These are phyloP conservation scores for Pterocarpus macrocarpus DNA, from an alignment of 306 rosid genomes.

Conservation along the genomic window DNA sequence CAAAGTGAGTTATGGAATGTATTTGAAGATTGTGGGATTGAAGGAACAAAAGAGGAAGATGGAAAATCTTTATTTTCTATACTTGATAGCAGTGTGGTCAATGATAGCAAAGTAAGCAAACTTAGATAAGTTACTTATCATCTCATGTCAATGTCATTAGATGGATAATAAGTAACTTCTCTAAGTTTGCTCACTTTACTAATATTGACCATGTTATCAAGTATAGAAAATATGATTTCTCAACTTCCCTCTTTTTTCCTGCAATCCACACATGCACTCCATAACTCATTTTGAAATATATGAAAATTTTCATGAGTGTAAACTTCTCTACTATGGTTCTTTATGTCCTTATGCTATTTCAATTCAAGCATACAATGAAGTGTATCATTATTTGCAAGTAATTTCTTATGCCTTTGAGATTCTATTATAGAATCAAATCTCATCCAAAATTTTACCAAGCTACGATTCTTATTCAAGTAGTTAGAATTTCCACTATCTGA, in stretches of 20 bases:
- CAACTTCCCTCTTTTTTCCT: not conserved
- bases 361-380: not conserved
- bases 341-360: not conserved
- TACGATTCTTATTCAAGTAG: not conserved
- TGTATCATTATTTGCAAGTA: not conserved
- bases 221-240: not conserved
- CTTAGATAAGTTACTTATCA: not conserved
- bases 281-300: not conserved
- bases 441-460: not conserved
- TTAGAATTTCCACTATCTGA: not conserved
- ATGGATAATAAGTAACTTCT: not conserved
- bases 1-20: not conserved
- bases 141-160: not conserved
- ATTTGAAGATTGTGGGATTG: not conserved
- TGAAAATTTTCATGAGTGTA: not conserved
- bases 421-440: not conserved
- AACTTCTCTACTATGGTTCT: not conserved
- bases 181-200: not conserved
- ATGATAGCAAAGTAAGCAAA: not conserved
- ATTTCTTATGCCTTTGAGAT: not conserved
- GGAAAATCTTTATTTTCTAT: not conserved
- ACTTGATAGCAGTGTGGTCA: not conserved
- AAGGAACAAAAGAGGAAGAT: not conserved
- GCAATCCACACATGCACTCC: conserved; percentile 1
- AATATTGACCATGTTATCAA: not conserved